Evolutionary conservation across 192 early-diverging fungal species (phyloP).

Genomic region (Martensiomyces pterosporus): DNA sequence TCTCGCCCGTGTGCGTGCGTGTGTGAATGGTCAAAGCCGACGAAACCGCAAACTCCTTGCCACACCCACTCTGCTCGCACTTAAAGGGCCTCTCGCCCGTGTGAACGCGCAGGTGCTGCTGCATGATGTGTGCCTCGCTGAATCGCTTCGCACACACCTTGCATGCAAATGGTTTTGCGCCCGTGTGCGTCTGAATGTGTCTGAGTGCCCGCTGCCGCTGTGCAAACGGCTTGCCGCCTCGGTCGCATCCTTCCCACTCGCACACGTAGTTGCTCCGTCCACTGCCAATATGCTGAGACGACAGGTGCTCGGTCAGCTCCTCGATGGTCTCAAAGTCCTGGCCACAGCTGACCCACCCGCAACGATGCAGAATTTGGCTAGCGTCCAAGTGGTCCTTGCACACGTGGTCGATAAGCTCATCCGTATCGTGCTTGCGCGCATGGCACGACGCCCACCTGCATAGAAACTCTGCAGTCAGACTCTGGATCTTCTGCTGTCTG

Average conservation of each 20-base stretch:
- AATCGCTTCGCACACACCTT: constrained; percentile 71
- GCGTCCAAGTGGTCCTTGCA: constrained; percentile 54
- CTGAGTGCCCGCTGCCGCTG: constrained; percentile 69
- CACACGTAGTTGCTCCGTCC: constrained; percentile 48
- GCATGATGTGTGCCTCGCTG: constrained; percentile 75
- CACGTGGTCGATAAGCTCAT: constrained; percentile 59
- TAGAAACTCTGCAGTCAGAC: constrained; percentile 15
- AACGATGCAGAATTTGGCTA: constrained; percentile 54
- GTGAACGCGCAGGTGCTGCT: constrained; percentile 71
- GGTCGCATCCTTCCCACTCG: constrained; percentile 52
- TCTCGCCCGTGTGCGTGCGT: constrained; percentile 68
- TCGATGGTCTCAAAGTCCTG: constrained; percentile 27
- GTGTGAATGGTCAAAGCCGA: constrained; percentile 66
- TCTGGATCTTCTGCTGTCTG: constrained; percentile 3
- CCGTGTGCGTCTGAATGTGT: constrained; percentile 84
- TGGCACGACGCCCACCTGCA: constrained; percentile 65
- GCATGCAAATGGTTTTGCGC: constrained; percentile 80
- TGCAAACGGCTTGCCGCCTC: constrained; percentile 63
- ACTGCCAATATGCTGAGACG: constrained; percentile 37
- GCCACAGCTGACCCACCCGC: constrained; percentile 67
- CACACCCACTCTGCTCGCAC: constrained; percentile 61
- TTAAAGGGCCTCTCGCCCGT: constrained; percentile 72
- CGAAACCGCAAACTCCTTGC: constrained; percentile 64
- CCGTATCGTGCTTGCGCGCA: constrained; percentile 47
- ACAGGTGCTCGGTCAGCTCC: constrained; percentile 42